These are phyloP conservation scores for Apiotrichum porosum DNA, from an alignment of 1,284 basidiomycete genomes.

Conservation along the genomic window DNA sequence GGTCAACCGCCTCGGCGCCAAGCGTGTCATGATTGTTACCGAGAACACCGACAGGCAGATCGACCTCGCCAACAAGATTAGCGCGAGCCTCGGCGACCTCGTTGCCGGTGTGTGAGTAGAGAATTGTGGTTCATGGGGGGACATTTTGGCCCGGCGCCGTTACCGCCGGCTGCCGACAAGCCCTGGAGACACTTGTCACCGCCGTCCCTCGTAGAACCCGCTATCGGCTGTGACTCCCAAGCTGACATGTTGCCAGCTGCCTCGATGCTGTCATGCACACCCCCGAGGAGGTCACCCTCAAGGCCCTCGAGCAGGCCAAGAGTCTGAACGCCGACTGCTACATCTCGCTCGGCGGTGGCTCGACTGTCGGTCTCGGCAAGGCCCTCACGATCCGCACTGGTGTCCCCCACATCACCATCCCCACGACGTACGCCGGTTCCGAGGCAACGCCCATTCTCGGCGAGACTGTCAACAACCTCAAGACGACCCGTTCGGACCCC, in stretches of 20 bases:
- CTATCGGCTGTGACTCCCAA: no score
- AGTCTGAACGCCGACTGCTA: constrained; percentile 49
- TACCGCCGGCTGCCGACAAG: no score
- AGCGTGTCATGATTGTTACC: constrained; percentile 46
- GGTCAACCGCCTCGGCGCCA: constrained; percentile 42
- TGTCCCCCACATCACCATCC: constrained; percentile 52
- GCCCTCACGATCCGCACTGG: constrained; percentile 50
- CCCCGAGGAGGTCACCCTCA: constrained; percentile 49
- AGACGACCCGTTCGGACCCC: constrained; percentile 50
- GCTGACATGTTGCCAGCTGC: no score
- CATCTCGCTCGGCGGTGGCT: constrained; percentile 49
- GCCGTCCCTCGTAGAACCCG: no score
- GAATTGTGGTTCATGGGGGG: no score
- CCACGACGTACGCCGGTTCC: constrained; percentile 53
- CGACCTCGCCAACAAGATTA: constrained; percentile 35
- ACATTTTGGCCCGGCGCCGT: no score
- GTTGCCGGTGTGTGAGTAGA: constrained; percentile 29
- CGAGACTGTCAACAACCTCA: constrained; percentile 51
- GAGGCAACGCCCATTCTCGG: constrained; percentile 53
- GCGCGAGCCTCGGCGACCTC: constrained; percentile 29
- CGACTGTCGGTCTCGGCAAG: constrained; percentile 52
- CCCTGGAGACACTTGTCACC: no score
- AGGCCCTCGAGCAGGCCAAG: constrained; percentile 34
- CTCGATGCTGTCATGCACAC: constrained; percentile 53
- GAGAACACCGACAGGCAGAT: constrained; percentile 20